These are phyloP conservation scores for Silybum marianum DNA, from an alignment of 129 eudicot species.

Conservation along the genomic window DNA sequence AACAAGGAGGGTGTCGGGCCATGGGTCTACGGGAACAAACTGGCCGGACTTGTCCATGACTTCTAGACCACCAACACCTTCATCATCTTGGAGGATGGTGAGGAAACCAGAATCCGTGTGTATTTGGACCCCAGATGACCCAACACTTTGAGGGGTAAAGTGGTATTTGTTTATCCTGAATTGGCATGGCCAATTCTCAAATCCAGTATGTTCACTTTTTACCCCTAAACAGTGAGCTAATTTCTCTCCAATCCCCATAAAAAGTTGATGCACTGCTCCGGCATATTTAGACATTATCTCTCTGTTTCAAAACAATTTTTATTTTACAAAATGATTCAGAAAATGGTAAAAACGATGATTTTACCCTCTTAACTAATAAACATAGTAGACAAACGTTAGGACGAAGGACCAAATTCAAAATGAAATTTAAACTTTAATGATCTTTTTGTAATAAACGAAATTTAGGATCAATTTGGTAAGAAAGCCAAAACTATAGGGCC, in stretches of 20 bases:
- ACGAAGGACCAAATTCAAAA: neutral
- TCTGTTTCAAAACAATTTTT: conserved; percentile 37
- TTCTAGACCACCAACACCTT: conserved; percentile 80
- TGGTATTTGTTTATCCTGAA: conserved; percentile 80
- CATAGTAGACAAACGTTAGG: neutral
- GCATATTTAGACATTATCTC: conserved; percentile 62
- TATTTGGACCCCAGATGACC: conserved; percentile 63
- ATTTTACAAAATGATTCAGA: neutral
- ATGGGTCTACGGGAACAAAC: conserved; percentile 66
- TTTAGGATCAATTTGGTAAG: neutral
- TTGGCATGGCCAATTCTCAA: conserved; percentile 73
- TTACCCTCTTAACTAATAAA: neutral
- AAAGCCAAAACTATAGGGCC: neutral
- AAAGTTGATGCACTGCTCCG: conserved; percentile 51
- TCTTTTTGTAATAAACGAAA: neutral
- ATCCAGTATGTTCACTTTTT: conserved; percentile 16
- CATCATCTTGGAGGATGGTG: conserved; percentile 88
- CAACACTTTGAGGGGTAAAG: conserved; percentile 58
- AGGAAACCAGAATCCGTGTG: conserved; percentile 92
- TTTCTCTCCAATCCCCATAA: conserved; percentile 43
- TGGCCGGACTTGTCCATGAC: conserved; percentile 58
- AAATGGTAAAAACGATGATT: neutral
- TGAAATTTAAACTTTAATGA: neutral
- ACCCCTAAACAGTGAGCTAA: conserved; percentile 55
- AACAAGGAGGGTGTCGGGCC: conserved; percentile 67